Evolutionary conservation across 768 basidiomycete species (phyloP).

Genomic region (Antrodiella citrinella): DNA sequence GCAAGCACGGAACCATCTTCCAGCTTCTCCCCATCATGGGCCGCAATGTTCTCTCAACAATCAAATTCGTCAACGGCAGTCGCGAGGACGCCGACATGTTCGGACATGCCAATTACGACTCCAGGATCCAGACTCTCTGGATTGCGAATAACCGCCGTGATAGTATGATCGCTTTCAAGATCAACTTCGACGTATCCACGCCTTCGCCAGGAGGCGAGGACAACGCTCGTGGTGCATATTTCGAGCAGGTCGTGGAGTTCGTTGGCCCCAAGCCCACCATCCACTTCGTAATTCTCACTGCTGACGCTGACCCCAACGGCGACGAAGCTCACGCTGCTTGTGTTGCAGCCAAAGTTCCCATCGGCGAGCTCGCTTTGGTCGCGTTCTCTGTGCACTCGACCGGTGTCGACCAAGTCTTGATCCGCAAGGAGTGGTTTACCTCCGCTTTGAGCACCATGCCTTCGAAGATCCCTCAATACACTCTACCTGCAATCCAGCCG

Average conservation of each 20-base stretch:
- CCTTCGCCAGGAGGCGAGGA: conserved; percentile 52
- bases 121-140: conserved; percentile 81
- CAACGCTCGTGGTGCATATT: conserved; percentile 38
- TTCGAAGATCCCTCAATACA: conserved; percentile 56
- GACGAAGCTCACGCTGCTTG: conserved; percentile 81
- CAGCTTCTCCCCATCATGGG: conserved; percentile 74
- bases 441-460: conserved; percentile 45
- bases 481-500: conserved; percentile 14
- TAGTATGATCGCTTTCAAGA: conserved; percentile 74
- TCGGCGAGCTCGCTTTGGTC: conserved; percentile 72
- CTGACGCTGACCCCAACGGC: conserved; percentile 74
- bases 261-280: conserved; percentile 78
- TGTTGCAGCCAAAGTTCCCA: conserved; percentile 68
- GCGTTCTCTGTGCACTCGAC: conserved; percentile 85
- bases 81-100: conserved; percentile 82
- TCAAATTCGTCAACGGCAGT: conserved; percentile 65
- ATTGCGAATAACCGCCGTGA: conserved; percentile 80
- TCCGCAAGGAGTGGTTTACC: conserved; percentile 82
- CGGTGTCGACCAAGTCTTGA: conserved; percentile 85
- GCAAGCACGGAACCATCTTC: conserved; percentile 79
- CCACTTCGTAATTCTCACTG: conserved; percentile 82
- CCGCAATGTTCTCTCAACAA: conserved; percentile 65
- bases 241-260: conserved; percentile 81
- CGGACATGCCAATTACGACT: conserved; percentile 80
- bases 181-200: conserved; percentile 54